Base-by-base conservation (phyloP, 345 rosid genomes). In the Eucalyptus melliodora region DNA sequence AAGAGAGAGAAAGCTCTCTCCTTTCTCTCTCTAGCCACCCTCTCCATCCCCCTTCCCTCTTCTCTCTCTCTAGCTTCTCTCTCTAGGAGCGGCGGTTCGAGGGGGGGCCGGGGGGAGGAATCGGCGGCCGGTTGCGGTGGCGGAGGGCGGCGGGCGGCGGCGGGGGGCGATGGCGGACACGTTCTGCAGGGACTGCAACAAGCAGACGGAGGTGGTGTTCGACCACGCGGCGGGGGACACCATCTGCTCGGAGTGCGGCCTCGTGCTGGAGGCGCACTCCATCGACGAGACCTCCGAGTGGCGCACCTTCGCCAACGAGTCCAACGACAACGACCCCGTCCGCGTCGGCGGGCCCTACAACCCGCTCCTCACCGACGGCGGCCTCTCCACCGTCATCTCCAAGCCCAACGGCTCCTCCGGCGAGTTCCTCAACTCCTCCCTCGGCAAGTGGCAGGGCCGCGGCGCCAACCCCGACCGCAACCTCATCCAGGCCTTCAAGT, bases 221-320 rank as follows among this genome's bases (percentile, higher is more conserved):
- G 95, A 94, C 88, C 93, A 88, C 89, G 67, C 92, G 10, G 95
- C 95, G 12, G 94, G 95, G 9, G 90, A 93, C 88, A 91, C 92
- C 23, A 90, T 94, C 86, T 95, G 96, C 89, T 93, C 95, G 4
- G 93, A 93, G 89, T 94, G 94, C 86, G 94, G 94, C 19, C 92
- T 95, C 4, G 91, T 95, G 42, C 89, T 94, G 77, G 95, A 93
- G 90, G 89, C 92, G 12, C 91, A 91, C 91, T 90, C 89, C 87
- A 89, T 93, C 55, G 95, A 95, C 85, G 93, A 93, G 88, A 92
- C 92, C 53, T 91, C 94, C 37, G 95, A 94, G 90, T 93, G 94
- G 95, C 91, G 95, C 11, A 93, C 90, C 86, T 93, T 94, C 88
- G 89, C 93, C 49, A 91, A 90, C 89, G 92, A 91, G 49, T 91